Evolutionary conservation across 2,329 filamentous ascomycete species (phyloP).

Genomic region (Diaporthe citri): DNA sequence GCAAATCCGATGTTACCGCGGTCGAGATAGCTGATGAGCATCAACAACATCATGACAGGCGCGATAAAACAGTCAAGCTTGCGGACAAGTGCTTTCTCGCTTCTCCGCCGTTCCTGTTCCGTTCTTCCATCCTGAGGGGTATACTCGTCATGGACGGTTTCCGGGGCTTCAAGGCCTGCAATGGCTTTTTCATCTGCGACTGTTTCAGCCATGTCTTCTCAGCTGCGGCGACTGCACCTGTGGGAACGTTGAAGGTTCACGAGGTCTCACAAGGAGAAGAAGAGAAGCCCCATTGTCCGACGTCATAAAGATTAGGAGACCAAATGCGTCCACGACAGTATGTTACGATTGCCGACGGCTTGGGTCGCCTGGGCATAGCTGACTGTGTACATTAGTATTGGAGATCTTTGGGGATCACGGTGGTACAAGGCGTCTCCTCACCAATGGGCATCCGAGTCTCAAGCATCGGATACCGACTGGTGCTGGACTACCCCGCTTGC

Average conservation of each 20-base stretch:
- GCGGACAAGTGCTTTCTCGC: slow-evolving; percentile 32
- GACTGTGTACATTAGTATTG: slow-evolving; percentile 17
- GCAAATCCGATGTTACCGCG: slow-evolving; percentile 47
- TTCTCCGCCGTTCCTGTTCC: slow-evolving; percentile 7
- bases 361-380: neutral
- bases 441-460: neutral
- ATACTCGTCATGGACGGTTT: neutral
- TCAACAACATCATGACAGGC: slow-evolving; percentile 38
- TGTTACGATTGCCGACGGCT: neutral
- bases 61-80: slow-evolving; percentile 39
- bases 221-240: neutral
- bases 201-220: neutral
- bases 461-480: neutral
- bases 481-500: slow-evolving; percentile 14
- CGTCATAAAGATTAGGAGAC: neutral
- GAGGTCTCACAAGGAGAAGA: neutral
- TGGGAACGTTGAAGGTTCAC: neutral
- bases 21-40: slow-evolving; percentile 45
- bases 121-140: neutral
- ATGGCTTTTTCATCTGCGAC: neutral
- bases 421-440: neutral
- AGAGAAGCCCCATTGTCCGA: neutral
- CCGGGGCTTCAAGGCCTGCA: neutral
- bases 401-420: neutral
- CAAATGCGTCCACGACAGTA: neutral